Evolutionary conservation across 2,329 filamentous ascomycete species (phyloP), one percentile per base, ranked within the genome.

Genomic region (Allantophomopsis lycopodina): DNA sequence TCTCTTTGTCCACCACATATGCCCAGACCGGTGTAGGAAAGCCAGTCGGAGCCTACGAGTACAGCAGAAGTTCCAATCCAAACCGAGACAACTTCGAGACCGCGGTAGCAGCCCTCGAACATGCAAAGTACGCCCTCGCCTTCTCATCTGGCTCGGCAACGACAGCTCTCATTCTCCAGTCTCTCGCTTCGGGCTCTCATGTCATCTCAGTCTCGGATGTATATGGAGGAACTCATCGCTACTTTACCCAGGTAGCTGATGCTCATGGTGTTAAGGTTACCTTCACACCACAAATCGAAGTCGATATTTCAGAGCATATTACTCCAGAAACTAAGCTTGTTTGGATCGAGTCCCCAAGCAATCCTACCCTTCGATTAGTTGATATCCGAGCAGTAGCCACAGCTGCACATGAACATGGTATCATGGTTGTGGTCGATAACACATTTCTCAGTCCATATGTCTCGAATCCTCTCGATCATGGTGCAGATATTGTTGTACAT

Each of bases 401-500:
- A 20, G 72, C 82, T 40, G 91, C 91, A 14, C 91, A 96, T 61
- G 69, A 80, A 52, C 83, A 85, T 55, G 89, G 88, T 45, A 85
- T 96, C 54, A 70, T 85, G 57, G 91, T 98, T 34, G 91, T 98
- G n/a, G 91, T 98, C 33, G 91, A 98, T 68, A 98, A 98, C 68
- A 98, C 91, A 15, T 98, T 98, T 69, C 70, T 96, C 56, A 89
- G 83, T 45, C 91, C 91, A 23, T 98, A 96, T 60, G 74, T 98
- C 36, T 91, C 98, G 65, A 96, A 94, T 63, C 91, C 91, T 3
- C 76, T 98, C 41, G 81, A 93, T 56, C 85, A 89, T 58, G 91
- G 91, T 51, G 91, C 91, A 50, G 91, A 98, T 61, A 88, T 96
- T 48, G 89, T 96, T 49, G 83, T 96, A 34, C 89, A 96, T 71